Evolutionary conservation across 2,329 filamentous ascomycete genomes (phyloP), one percentile per base, ranked within the genome.

Genomic region (Venturia nashicola): DNA sequence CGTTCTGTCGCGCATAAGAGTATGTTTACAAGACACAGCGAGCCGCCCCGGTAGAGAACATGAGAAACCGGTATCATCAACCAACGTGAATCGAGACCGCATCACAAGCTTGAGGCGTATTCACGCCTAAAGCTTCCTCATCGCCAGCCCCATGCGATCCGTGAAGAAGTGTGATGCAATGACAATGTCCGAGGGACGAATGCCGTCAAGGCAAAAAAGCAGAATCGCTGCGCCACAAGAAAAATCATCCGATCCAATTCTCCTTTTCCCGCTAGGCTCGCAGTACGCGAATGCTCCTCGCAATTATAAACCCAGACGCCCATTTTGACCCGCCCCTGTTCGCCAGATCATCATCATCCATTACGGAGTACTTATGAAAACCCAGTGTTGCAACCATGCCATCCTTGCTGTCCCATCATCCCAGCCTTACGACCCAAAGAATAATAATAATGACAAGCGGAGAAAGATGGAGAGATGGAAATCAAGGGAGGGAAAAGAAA

Each of bases 291-390:
- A 57, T 34, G 51, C 32, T 57, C 27, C 32, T 57, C 51, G 51
- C 51, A 57, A 57, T 57, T 27, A 57, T 57, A 57, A 57, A 57
- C 36, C 51, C 32, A 57, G 16, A 57, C 32, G 51, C 51, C 51
- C 51, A 9, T 57, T 57, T 57, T 57, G 14, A 39, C 36, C 5
- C 32, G 39, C 14, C 51, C 51, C 32, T 57, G 51, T 34, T 34
- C 51, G 27, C 18, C 51, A 36, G 32, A 32, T 57, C 32, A 57
- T 57, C 51, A n/a, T 51, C 46, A 20, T 9, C 27, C 32, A 57
- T 57, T 57, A n/a, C n/a, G n/a, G n/a, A n/a, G n/a, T n/a, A 57
- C 36, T 34, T 34, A 36, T 57, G 32, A 20, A 36, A 34, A 18
- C 23, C 36, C 46, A 11, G 27, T 32, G 20, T 51, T 23, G 20